Conservation (phyloP, 2,329 filamentous ascomycete species). For the Beauveria bassiana region DNA sequence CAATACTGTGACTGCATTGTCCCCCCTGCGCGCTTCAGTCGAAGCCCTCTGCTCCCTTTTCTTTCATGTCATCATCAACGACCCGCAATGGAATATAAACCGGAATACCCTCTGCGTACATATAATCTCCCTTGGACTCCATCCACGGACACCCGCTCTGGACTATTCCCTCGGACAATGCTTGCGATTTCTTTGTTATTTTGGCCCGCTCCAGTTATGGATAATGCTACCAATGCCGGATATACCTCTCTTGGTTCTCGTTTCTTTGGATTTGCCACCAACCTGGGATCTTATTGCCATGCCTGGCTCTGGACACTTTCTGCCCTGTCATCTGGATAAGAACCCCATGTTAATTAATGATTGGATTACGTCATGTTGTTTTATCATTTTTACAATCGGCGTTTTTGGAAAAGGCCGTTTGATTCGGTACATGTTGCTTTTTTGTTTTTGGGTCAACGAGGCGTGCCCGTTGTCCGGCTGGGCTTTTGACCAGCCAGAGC, state of each 20-base stretch:
- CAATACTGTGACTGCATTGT: constrained; percentile 19
- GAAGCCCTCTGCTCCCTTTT: constrained; percentile 5
- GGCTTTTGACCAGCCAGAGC: background rate
- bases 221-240: constrained; percentile 17
- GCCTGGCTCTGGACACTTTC: background rate
- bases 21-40: constrained; percentile 21
- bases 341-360: constrained; percentile 1
- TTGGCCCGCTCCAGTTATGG: constrained; percentile 16
- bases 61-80: constrained; percentile 1
- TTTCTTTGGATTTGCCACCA: constrained; percentile 4
- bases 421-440: background rate
- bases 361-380: background rate
- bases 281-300: constrained; percentile 5
- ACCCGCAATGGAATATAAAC: constrained; percentile 8
- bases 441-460: constrained; percentile 3
- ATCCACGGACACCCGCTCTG: constrained; percentile 6
- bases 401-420: constrained; percentile 9
- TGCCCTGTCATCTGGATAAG: background rate
- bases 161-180: constrained; percentile 5
- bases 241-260: constrained; percentile 4
- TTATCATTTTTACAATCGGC: background rate
- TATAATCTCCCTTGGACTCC: constrained; percentile 1
- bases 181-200: constrained; percentile 16
- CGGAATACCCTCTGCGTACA: background rate
- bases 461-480: background rate